phyloP scores from a whole-genome alignment of 805 yeast species.

The Cyberlindnera suaveolens region DNA sequence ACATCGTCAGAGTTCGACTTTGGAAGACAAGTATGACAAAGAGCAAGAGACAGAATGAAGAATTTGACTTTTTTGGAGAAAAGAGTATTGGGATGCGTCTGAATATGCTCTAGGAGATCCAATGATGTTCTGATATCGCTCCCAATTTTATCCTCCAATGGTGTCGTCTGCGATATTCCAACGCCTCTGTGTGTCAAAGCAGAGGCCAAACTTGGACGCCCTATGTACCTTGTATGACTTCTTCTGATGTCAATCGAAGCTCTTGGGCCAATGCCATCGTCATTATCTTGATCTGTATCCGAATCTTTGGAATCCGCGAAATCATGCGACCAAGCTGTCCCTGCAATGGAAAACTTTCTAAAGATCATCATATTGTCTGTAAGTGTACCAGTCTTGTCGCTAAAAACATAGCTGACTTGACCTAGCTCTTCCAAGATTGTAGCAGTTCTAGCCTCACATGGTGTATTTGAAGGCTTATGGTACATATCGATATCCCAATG shows the following conservation, averaged over 20 bases:
- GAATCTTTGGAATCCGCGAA: constrained; percentile 31
- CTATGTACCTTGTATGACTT: constrained; percentile 36
- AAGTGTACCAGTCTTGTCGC: constrained; percentile 96
- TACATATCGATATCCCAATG: constrained; percentile 96
- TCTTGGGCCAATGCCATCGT: constrained; percentile 12
- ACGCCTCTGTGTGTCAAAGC: constrained; percentile 20
- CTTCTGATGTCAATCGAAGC: constrained; percentile 35
- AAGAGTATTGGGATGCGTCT: constrained; percentile 58
- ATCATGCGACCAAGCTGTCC: constrained; percentile 86
- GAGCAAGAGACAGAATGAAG: constrained; percentile 73
- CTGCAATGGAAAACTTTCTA: constrained; percentile 81
- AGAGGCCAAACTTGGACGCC: constrained; percentile 56
- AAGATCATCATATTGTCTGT: constrained; percentile 94
- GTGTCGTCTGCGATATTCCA: background rate
- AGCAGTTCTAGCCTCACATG: constrained; percentile 92
- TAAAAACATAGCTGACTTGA: constrained; percentile 89
- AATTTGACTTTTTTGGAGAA: constrained; percentile 72
- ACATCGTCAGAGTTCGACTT: constrained; percentile 35
- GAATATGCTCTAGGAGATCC: constrained; percentile 64
- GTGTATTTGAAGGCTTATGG: constrained; percentile 75
- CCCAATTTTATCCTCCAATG: background rate
- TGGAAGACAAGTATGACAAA: constrained; percentile 90
- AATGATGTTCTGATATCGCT: constrained; percentile 44
- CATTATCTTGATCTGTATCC: background rate
- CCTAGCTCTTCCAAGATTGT: constrained; percentile 95